Conservation (phyloP, 78 protist species). For the Speleostelium caveatum region DNA sequence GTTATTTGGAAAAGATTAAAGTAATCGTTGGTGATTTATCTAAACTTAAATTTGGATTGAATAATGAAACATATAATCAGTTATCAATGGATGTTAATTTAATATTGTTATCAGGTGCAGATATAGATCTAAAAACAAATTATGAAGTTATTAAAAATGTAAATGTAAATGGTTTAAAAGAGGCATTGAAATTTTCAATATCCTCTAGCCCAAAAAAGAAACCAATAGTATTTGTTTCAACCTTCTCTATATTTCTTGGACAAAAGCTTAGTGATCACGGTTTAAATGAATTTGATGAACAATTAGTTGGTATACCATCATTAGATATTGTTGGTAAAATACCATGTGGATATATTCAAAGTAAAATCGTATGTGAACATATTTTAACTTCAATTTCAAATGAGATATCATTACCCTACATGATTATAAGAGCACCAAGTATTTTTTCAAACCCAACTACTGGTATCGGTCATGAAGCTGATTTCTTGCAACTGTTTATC, state of each 20-base stretch:
- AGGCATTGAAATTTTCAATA: too few species aligned
- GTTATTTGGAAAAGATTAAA: too few species aligned
- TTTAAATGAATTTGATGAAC: too few species aligned
- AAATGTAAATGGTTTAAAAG: too few species aligned
- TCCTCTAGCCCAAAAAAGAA: neutral
- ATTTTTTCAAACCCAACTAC: neutral
- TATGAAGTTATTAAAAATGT: neutral
- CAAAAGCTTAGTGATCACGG: neutral
- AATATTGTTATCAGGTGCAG: neutral
- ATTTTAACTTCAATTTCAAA: neutral
- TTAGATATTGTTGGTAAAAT: neutral
- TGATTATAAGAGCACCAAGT: neutral
- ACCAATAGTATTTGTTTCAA: neutral
- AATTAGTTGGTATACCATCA: neutral
- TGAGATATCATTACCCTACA: neutral
- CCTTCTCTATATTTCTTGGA: neutral
- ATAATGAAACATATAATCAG: neutral
- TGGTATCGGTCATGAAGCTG: conserved; percentile 1
- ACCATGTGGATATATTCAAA: neutral
- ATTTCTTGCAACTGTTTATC: neutral
- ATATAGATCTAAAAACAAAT: neutral
- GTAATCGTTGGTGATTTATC: neutral
- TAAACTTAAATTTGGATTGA: neutral
- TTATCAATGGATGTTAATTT: neutral
- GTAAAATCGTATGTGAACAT: neutral